Evolutionary conservation across 2,329 filamentous ascomycete genomes (phyloP), one percentile per base, ranked within the genome.

Genomic region (Colletotrichum sp.): DNA sequence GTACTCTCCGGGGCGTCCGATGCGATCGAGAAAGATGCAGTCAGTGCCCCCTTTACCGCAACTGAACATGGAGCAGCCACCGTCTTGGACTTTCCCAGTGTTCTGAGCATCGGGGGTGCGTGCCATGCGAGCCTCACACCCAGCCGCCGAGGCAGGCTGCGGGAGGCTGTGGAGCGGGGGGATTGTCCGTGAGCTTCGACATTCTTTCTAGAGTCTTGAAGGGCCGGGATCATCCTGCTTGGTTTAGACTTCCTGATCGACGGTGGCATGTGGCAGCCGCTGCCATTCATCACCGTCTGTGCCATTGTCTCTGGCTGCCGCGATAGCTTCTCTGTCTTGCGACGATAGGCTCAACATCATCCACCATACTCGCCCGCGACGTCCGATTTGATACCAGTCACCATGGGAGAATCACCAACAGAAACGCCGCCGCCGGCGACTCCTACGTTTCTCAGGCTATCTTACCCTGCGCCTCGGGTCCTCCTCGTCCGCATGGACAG

Each of bases 401-500:
- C 18, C 27, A 75, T 75, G 73, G 25, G 10, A 28, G 55, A 62
- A 18, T 36, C 55, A 27, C 81, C 76, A 70, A 86, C 80, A 74
- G 80, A 78, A 36, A 83, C 80, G n/a, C 78, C 79, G 25, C 81
- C 83, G 12, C 83, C 82, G 22, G 79, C 82, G 55, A 82, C 82
- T 2, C 81, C 82, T 10, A 77, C 77, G 12, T 84, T 83, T 68
- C 81, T 84, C n/a, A 81, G 77, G 70, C 77, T 83, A 36, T 85
- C 85, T 7, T 87, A 85, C 36, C 87, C 86, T 15, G 81, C 86
- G 36, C 83, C 84, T 8, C 82, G 84, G 9, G 82, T 86, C 58
- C 78, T 87, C 8, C 81, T 85, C 48, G 82, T 88, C 72, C 86
- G 84, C 7, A 82, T 87, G 78, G 84, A 85, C 77, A 80, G 86